Evolutionary conservation across 495 filamentous ascomycete species (phyloP), one percentile per base, ranked within the genome.

Genomic region (Geoglossum glabrum): DNA sequence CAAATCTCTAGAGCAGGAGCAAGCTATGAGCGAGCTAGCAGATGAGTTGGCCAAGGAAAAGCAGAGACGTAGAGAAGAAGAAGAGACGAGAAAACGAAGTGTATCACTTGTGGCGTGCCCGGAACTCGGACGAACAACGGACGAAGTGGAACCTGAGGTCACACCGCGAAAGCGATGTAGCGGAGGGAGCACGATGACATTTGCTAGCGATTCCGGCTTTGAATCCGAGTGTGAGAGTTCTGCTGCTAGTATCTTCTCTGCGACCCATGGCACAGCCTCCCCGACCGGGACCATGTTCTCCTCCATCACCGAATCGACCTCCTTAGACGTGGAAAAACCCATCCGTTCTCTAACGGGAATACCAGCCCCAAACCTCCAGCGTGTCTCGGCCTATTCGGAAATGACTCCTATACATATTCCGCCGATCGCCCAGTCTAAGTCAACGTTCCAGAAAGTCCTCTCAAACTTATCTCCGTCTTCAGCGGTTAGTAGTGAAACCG

Each of bases 21-120:
- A 68, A 54, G 76, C 72, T 49, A 82, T 87, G 78, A 72, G 73
- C 64, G 69, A 71, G 50, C 73, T 89, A 60, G 76, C 79, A 1
- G 75, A 78, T 13, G 80, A 87, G 59, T 66, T 90, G 5, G 75
- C 74, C 19, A 68, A 73, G 0, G 85, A 89, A 64, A 76, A 75
- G 61, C 70, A 69, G 46, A 60, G 72, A 15, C 71, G 81, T 17
- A 66, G 72, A n/a, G 74, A 76, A 59, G 80, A 79, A 57, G 71
- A 78, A 54, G 76, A 74, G 45, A 71, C 72, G 10, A 66, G 71
- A 56, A 75, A 71, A 59, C 67, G 65, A 47, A 69, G 61, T 17
- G 61, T 69, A 7, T 67, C 70, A 56, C 68, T 70, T 28, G 61
- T 70, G 33, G 77, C 81, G 58, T 62, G 73, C 73, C 0, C 71